Evolutionary conservation across 768 basidiomycete species (phyloP), one percentile per base, ranked within the genome.

Genomic region (Russula foetens): DNA sequence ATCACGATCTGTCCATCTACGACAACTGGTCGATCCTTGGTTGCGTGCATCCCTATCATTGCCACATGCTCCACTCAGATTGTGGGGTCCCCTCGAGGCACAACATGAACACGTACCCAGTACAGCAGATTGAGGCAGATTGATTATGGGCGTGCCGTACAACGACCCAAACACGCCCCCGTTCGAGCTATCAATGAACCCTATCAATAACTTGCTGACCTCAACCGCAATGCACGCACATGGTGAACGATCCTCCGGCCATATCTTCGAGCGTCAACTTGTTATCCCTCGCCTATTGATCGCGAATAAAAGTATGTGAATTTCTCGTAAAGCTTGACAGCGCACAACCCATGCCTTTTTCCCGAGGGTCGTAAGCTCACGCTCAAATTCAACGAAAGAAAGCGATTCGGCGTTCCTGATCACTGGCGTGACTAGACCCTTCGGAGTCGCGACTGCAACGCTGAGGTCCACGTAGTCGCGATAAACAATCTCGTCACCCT

Each of bases 91-190:
- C 53, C 52, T 46, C 35, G 48, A 45, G 52, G 31, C 51, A 49
- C 43, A 35, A 54, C 24, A 51, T 29, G 47, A 55, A 33, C 17
- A 73, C 79, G 63, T 67, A 80, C 90, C 95, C 56, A 99, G 84
- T 7, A 98, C 93, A 54, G 94, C 96, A 24, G 93, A 76, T 72
- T 98, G 96, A 4, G 95, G 96, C 47, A 95, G 78, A 79, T 98
- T 98, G 76, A 98, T 96, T 70, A 99, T 99, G 39, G 96, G 96
- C n/a, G 96, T 99, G 43, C 96, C 96, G 69, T 88, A 97, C 51
- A 99, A 77, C 51, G 92, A 96, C 46, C 96, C 96, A 69, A 99
- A 99, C 71, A 99, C 96, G 68, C 96, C 96, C 47, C 96, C 97
- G 70, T 99, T 99, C 43, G 97, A 98, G 73, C 93, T 96, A 63